phyloP scores from a whole-genome alignment of 257 asterid species.

The Schizonepeta tenuifolia region DNA sequence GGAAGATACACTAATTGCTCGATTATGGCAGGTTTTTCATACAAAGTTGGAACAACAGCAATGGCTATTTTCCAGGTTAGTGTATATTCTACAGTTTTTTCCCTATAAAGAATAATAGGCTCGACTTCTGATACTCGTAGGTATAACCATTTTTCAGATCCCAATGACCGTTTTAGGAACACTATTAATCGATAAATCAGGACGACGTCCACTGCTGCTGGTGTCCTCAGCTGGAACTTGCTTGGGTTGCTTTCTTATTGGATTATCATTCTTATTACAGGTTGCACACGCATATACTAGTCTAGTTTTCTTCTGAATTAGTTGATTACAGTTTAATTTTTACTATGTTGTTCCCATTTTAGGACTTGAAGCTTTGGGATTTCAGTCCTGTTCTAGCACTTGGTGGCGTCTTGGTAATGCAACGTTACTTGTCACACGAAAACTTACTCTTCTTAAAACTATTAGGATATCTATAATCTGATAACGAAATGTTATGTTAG shows the following conservation, averaged over 20 bases:
- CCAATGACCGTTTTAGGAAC: constrained; percentile 79
- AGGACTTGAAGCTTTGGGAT: constrained; percentile 71
- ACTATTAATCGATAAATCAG: constrained; percentile 79
- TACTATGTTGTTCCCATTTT: constrained; percentile 28
- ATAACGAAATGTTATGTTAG: constrained; percentile 36
- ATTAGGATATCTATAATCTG: not conserved
- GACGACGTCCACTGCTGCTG: constrained; percentile 77
- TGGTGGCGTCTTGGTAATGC: constrained; percentile 74
- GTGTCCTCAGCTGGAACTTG: constrained; percentile 81
- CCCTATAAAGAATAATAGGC: not conserved
- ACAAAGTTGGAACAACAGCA: constrained; percentile 70
- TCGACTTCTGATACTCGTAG: not conserved
- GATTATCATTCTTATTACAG: constrained; percentile 76
- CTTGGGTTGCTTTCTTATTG: constrained; percentile 74
- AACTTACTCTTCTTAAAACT: not conserved
- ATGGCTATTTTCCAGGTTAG: constrained; percentile 85
- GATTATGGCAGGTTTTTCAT: constrained; percentile 62
- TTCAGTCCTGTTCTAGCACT: constrained; percentile 73
- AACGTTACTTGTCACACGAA: not conserved
- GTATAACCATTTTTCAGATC: constrained; percentile 53
- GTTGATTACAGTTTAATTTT: constrained; percentile 1
- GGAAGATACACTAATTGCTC: constrained; percentile 20
- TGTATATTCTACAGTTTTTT: constrained; percentile 8
- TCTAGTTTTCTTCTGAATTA: not conserved
- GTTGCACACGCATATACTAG: constrained; percentile 34